Evolutionary conservation across 495 filamentous ascomycete species (phyloP).

Genomic region (Penicillium paxilli): DNA sequence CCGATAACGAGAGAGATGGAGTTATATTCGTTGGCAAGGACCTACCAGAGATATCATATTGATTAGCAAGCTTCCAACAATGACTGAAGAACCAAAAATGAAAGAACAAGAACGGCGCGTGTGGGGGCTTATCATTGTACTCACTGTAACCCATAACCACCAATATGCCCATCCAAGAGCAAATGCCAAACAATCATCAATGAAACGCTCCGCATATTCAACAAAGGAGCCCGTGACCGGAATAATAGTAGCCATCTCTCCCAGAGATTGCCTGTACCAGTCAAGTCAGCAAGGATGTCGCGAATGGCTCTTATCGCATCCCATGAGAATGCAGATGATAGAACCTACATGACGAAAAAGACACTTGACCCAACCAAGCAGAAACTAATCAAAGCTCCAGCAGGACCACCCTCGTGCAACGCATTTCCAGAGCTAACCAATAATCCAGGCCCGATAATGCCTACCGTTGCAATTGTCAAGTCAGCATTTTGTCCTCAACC

Average conservation of each 20-base stretch:
- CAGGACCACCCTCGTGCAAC: slow-evolving; percentile 60
- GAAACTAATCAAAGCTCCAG: slow-evolving; percentile 64
- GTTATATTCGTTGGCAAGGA: slow-evolving; percentile 54
- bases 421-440: slow-evolving; percentile 61
- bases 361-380: slow-evolving; percentile 61
- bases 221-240: slow-evolving; percentile 56
- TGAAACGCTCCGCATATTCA: slow-evolving; percentile 58
- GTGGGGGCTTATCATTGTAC: too few relatives aligned
- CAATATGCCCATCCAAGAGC: slow-evolving; percentile 59
- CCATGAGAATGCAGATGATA: too few relatives aligned
- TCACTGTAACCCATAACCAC: slow-evolving; percentile 55
- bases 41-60: slow-evolving; percentile 12
- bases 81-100: too few relatives aligned
- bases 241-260: slow-evolving; percentile 57
- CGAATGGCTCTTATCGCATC: neutral
- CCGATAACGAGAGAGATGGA: slow-evolving; percentile 46
- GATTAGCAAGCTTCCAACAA: too few relatives aligned
- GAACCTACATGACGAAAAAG: slow-evolving; percentile 58
- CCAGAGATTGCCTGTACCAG: slow-evolving; percentile 47
- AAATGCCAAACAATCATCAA: slow-evolving; percentile 54
- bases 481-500: too few relatives aligned
- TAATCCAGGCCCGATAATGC: slow-evolving; percentile 48
- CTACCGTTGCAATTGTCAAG: slow-evolving; percentile 12
- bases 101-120: too few relatives aligned
- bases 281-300: slow-evolving; percentile 4